Evolutionary conservation across 176 grass and related monocot species (phyloP).

Genomic region (Rhipidocladum racemiflorum): DNA sequence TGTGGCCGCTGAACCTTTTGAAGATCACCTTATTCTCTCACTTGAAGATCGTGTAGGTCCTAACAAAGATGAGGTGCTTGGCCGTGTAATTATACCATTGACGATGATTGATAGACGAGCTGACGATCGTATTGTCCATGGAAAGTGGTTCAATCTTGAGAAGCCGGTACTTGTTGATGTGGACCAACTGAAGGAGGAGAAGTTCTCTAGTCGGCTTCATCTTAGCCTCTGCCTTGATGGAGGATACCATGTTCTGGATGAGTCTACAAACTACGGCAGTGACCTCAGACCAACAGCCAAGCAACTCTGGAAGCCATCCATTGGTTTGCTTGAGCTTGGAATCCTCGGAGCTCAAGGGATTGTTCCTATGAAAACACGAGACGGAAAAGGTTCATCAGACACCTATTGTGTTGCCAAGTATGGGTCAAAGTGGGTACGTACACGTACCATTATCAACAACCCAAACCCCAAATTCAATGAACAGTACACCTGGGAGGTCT

Average conservation of each 20-base stretch:
- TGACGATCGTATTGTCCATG: constrained; percentile 78
- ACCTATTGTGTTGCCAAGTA: constrained; percentile 99
- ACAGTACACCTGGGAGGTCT: constrained; percentile 98
- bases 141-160: constrained; percentile 93
- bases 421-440: constrained; percentile 91
- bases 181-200: constrained; percentile 83
- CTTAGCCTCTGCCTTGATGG: constrained; percentile 89
- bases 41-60: constrained; percentile 83
- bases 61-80: constrained; percentile 89
- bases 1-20: constrained; percentile 93
- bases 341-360: constrained; percentile 74
- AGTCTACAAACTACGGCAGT: constrained; percentile 94
- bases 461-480: constrained; percentile 86
- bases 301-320: constrained; percentile 92
- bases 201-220: constrained; percentile 87
- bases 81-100: constrained; percentile 79
- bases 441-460: constrained; percentile 81
- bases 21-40: constrained; percentile 89
- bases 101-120: constrained; percentile 57
- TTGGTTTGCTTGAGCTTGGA: constrained; percentile 95
- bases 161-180: constrained; percentile 77
- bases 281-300: constrained; percentile 95
- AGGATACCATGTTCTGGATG: constrained; percentile 94
- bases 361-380: constrained; percentile 91
- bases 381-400: constrained; percentile 91